A percentile compares a stretch with the other conserved stretches of the same genome.
phyloP scores from a whole-genome alignment of 2,329 filamentous ascomycete genomes.

The Saccharata proteae region DNA sequence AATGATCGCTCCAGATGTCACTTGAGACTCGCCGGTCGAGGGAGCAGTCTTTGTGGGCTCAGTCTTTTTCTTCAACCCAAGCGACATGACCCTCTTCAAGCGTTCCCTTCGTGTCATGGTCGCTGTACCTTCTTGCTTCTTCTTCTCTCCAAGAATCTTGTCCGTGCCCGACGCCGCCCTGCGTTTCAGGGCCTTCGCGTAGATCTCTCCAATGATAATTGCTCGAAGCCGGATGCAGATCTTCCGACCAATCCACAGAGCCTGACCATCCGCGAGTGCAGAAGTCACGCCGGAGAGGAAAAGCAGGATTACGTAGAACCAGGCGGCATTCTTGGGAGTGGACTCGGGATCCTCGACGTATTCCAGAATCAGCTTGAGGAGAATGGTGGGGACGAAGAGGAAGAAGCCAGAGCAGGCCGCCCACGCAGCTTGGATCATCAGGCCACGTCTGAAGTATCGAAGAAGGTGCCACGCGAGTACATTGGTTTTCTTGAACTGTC shows the following conservation, averaged over 20 bases:
- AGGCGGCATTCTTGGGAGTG: conserved; percentile 75
- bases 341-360: conserved; percentile 76
- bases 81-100: conserved; percentile 36
- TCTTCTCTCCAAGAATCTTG: conserved; percentile 52
- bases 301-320: conserved; percentile 88
- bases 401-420: conserved; percentile 70
- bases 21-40: conserved; percentile 52
- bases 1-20: conserved; percentile 95
- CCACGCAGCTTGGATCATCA: conserved; percentile 69
- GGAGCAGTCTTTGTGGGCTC: conserved; percentile 33
- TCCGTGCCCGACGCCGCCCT: conserved; percentile 72
- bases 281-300: conserved; percentile 72
- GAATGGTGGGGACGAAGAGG: conserved; percentile 80
- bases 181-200: conserved; percentile 84
- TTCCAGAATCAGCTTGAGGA: conserved; percentile 82
- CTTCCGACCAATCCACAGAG: conserved; percentile 85
- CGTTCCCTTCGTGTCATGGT: conserved; percentile 27
- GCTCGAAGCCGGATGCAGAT: conserved; percentile 87
- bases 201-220: conserved; percentile 94
- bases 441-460: conserved; percentile 66
- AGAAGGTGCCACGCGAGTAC: conserved; percentile 69
- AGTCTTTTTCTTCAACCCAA: conserved; percentile 47
- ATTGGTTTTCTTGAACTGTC: conserved; percentile 71
- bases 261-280: conserved; percentile 72
- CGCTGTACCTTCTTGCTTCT: conserved; percentile 32